A percentile compares a stretch with the other conserved stretches of the same genome.
Conservation (phyloP, 225 moss, liverwort and hornwort genomes). For the Marchantia paleacea region DNA sequence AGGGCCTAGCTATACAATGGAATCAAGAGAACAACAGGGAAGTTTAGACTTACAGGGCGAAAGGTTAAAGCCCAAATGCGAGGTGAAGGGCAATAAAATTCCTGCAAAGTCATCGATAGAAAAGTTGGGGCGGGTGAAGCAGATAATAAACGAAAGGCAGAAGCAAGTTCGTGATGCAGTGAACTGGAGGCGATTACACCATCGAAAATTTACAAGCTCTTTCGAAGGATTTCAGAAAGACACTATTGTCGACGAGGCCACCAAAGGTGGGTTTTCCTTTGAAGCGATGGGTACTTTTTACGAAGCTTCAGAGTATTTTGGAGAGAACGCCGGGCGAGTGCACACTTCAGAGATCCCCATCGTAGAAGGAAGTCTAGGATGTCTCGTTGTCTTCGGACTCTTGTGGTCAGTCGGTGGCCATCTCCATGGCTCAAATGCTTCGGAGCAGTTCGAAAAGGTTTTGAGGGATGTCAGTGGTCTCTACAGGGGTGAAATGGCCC, state of each 20-base stretch:
- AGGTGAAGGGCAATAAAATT: neutral
- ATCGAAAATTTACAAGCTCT: constrained; percentile 24
- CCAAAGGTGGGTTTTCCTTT: neutral
- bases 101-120: constrained; percentile 38
- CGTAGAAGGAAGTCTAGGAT: constrained; percentile 26
- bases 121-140: constrained; percentile 37
- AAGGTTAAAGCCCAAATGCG: constrained; percentile 14
- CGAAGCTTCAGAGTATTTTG: constrained; percentile 11
- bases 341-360: neutral
- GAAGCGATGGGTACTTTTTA: neutral
- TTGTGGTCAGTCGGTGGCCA: constrained; percentile 51
- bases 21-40: constrained; percentile 21
- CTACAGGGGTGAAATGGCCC: constrained; percentile 18
- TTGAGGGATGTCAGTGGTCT: constrained; percentile 24
- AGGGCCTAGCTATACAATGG: constrained; percentile 16
- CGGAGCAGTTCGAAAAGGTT: constrained; percentile 40
- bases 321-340: neutral
- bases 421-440: constrained; percentile 14
- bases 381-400: constrained; percentile 42
- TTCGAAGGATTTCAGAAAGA: constrained; percentile 24
- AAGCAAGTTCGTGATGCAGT: constrained; percentile 48
- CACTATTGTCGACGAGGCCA: neutral
- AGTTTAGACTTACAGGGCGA: constrained; percentile 4
- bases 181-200: constrained; percentile 47
- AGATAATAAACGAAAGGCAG: constrained; percentile 37